Evolutionary conservation across 1,284 basidiomycete genomes (phyloP).

Genomic region (Microbotryum lychnidis-dioicae): DNA sequence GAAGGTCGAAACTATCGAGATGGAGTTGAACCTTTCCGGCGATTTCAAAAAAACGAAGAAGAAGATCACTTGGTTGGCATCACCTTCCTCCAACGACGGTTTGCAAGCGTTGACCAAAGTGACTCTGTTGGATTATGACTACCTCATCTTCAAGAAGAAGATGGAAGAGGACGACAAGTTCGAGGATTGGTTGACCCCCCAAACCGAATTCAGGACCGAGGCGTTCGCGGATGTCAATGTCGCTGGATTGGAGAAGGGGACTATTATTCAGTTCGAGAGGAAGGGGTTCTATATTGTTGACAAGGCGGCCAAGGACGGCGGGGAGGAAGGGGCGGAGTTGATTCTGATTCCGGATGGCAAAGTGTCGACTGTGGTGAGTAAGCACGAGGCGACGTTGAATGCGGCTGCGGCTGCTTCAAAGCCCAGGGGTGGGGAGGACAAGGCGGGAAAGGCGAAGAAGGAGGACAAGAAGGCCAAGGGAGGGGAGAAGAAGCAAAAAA

Average conservation of each 20-base stretch:
- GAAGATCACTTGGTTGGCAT: slow-evolving; percentile 88
- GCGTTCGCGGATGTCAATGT: slow-evolving; percentile 36
- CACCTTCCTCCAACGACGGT: slow-evolving; percentile 34
- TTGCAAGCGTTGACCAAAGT: slow-evolving; percentile 55
- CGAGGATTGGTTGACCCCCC: slow-evolving; percentile 76
- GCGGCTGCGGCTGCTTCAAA: background rate
- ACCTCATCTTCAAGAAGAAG: slow-evolving; percentile 98
- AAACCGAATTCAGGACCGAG: slow-evolving; percentile 63
- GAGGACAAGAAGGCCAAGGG: slow-evolving; percentile 4
- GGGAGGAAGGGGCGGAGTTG: slow-evolving; percentile 17
- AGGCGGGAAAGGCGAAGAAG: slow-evolving; percentile 1
- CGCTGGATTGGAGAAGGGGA: slow-evolving; percentile 21
- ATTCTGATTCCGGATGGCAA: slow-evolving; percentile 37
- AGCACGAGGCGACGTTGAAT: slow-evolving; percentile 9
- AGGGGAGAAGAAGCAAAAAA: slow-evolving; percentile 17
- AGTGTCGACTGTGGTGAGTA: slow-evolving; percentile 27
- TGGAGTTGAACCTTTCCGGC: slow-evolving; percentile 85
- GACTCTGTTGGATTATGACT: slow-evolving; percentile 87
- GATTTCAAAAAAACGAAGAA: slow-evolving; percentile 99
- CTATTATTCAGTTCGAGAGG: slow-evolving; percentile 84
- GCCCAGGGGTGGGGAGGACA: background rate
- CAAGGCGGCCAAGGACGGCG: slow-evolving; percentile 5
- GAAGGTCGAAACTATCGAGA: slow-evolving; percentile 48
- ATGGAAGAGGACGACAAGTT: slow-evolving; percentile 91
- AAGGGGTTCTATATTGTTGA: slow-evolving; percentile 60